Evolutionary conservation across 345 rosid genomes (phyloP).

Genomic region (Corymbia maculata): DNA sequence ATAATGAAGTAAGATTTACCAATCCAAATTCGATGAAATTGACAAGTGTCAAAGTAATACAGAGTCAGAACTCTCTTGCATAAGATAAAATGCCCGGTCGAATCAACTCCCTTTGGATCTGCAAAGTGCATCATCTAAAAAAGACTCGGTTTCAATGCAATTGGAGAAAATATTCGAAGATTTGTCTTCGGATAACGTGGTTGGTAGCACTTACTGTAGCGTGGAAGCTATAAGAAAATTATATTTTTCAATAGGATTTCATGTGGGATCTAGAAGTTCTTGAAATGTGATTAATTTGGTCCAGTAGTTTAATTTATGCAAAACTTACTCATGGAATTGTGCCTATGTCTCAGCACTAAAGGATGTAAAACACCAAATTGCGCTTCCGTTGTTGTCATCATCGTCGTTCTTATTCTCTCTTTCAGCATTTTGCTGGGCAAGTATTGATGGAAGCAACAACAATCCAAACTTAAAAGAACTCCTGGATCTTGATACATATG

Average conservation of each 20-base stretch:
- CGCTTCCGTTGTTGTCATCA: background rate
- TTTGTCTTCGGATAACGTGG: background rate
- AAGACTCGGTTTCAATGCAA: background rate
- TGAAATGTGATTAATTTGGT: background rate
- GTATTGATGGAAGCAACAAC: background rate
- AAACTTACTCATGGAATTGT: background rate
- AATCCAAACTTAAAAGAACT: background rate
- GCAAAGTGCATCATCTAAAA: rapidly evolving
- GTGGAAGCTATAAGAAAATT: background rate
- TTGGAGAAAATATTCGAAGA: background rate
- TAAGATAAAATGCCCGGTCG: background rate
- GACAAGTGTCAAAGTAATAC: background rate
- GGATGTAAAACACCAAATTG: background rate
- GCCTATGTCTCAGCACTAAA: background rate
- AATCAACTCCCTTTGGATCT: background rate
- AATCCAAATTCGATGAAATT: background rate
- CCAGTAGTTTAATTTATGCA: background rate
- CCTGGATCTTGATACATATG: background rate
- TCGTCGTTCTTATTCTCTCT: background rate
- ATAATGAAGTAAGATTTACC: background rate
- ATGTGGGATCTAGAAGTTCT: background rate
- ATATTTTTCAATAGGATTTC: background rate
- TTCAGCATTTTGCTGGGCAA: background rate
- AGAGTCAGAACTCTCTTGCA: background rate
- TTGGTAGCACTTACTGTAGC: background rate